phyloP scores from a whole-genome alignment of 805 yeast genomes.

The Starmera amethionina region DNA sequence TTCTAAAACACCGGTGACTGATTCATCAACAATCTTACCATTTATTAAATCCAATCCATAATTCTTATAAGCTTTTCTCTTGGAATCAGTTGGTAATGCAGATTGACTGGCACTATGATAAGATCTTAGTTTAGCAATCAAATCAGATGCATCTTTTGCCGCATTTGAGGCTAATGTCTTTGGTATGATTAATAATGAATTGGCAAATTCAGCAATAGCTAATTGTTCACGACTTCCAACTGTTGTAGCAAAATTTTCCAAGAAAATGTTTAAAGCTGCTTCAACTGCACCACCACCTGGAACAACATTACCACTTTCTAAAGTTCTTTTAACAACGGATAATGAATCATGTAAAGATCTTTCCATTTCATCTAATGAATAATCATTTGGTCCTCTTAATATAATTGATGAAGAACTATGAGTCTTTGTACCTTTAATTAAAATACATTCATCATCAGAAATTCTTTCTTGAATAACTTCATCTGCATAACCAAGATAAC shows the following conservation, averaged over 20 bases:
- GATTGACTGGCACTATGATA: conserved; percentile 93
- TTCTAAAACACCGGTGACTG: conserved; percentile 80
- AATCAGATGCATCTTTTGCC: conserved; percentile 92
- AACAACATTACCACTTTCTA: conserved; percentile 88
- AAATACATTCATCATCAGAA: conserved; percentile 94
- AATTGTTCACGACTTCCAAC: conserved; percentile 96
- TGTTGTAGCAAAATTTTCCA: conserved; percentile 96
- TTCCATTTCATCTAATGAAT: conserved; percentile 96
- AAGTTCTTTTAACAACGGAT: conserved; percentile 89
- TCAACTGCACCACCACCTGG: conserved; percentile 99
- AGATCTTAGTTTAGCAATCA: conserved; percentile 90
- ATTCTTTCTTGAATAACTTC: conserved; percentile 84
- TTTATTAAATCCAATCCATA: conserved; percentile 88
- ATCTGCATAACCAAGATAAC: conserved; percentile 85
- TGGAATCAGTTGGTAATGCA: conserved; percentile 72
- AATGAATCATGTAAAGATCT: conserved; percentile 92
- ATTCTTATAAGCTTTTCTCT: conserved; percentile 78
- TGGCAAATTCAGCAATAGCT: conserved; percentile 96
- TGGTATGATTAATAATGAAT: conserved; percentile 83
- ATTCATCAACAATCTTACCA: conserved; percentile 87
- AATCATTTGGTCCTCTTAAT: conserved; percentile 92
- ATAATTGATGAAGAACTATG: conserved; percentile 89
- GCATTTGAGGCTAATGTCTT: conserved; percentile 96
- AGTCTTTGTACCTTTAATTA: conserved; percentile 86
- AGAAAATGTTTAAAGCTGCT: conserved; percentile 85